Evolutionary conservation across 2,329 filamentous ascomycete genomes (phyloP).

Genomic region (Spiromastix sp.): DNA sequence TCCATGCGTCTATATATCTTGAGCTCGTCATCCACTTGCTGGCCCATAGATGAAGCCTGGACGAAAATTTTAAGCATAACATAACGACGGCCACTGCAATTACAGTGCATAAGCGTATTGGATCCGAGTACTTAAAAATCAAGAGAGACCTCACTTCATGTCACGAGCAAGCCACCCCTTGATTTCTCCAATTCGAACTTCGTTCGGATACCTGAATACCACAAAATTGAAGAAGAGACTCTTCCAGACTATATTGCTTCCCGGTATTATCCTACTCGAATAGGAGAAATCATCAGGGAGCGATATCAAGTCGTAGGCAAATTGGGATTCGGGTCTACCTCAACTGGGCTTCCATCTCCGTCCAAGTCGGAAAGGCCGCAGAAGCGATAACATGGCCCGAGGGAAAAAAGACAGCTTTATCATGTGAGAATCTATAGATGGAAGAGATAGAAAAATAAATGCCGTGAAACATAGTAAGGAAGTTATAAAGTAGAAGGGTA

Average conservation of each 20-base stretch:
- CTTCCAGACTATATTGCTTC: too few species aligned
- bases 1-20: constrained; percentile 34
- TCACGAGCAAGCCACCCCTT: constrained; percentile 29
- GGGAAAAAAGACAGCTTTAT: too few species aligned
- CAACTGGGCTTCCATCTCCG: constrained; percentile 22
- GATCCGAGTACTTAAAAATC: constrained; percentile 2
- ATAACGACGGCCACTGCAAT: constrained; percentile 17
- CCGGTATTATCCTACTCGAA: constrained; percentile 22
- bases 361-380: constrained; percentile 16
- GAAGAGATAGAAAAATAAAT: too few species aligned
- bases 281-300: constrained; percentile 21
- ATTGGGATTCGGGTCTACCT: constrained; percentile 23
- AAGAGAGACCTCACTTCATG: constrained; percentile 17
- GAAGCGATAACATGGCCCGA: constrained; percentile 24
- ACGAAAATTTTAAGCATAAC: constrained; percentile 22
- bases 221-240: constrained; percentile 23
- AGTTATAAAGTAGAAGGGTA: too few species aligned
- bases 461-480: too few species aligned
- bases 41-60: constrained; percentile 16
- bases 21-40: constrained; percentile 26
- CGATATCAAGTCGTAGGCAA: too few species aligned
- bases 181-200: constrained; percentile 25
- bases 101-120: constrained; percentile 1
- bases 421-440: too few species aligned
- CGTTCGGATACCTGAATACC: constrained; percentile 28